Evolutionary conservation across 352 stramenopile genomes (phyloP), one percentile per base, ranked within the genome.

Genomic region (Phytopythium montanum): DNA sequence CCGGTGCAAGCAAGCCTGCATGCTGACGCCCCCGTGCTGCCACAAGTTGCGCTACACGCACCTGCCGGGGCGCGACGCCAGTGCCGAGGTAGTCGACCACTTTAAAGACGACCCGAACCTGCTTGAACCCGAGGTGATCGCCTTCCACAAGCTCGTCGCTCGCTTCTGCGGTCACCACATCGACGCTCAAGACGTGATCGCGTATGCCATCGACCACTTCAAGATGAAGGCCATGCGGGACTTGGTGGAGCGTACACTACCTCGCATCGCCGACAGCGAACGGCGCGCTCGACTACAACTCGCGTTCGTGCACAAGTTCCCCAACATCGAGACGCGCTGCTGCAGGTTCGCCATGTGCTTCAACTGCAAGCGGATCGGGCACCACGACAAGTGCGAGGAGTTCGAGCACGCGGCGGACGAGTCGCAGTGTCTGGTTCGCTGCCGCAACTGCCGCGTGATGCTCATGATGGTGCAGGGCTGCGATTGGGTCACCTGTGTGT

Each of bases 391-490:
- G 18, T 66, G 62, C 12, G n/a, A 23, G 7, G 52, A 58, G 3
- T 49, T 58, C 34, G 59, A 60, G 0, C 58, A 72, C 2, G 68
- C 61, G 9, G 66, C 70, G 5, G 46, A 70, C 33, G 61, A 69
- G n/a, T 52, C 58, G n/a, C 67, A 54, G 23, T 67, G 62, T 23
- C 45, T 88, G 7, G 69, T 81, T 7, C 62, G 61, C 10, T 88
- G 78, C 36, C 73, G 70, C 44, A 52, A 50, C n/a, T 88, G 78
- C 59, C 72, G 67, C 25, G 60, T 65, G 8, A 57, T 75, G 49
- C 52, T 88, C 18, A 55, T 83, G 38, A 85, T 79, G 56, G 70
- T 76, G 26, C 64, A 83, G 38, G 78, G 78, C 19, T 88, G 78
- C 59, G 63, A 80, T 45, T 42, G 46, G 14, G 70, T 86, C 29